These are phyloP conservation scores for Vitis vinifera DNA, from an alignment of 164 flowering plant species.

Conservation along the genomic window DNA sequence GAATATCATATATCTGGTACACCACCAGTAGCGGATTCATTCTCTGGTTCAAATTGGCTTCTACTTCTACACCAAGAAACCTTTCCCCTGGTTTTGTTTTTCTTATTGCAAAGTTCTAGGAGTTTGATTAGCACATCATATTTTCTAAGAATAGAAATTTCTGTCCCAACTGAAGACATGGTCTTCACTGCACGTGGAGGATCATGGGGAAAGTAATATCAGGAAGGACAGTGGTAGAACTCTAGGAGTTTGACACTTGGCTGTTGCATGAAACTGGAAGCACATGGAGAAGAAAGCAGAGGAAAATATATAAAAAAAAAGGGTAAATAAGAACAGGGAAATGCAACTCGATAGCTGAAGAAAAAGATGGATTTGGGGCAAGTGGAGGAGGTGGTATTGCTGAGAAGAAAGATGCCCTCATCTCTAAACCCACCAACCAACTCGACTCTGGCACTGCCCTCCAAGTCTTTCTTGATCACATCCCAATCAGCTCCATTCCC, in stretches of 20 bases:
- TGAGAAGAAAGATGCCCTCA: constrained; percentile 2
- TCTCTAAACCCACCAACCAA: background rate
- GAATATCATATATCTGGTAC: no score
- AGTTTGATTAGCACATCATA: no score
- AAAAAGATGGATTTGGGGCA: constrained; percentile 11
- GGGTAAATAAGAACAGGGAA: background rate
- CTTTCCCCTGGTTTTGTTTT: no score
- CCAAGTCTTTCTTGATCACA: constrained; percentile 35
- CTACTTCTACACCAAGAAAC: no score
- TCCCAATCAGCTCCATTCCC: constrained; percentile 38
- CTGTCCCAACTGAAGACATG: no score
- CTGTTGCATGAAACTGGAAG: background rate
- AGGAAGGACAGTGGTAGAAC: background rate
- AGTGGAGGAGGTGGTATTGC: constrained; percentile 5
- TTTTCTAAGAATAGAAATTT: no score
- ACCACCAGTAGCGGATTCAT: no score
- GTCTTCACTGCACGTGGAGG: background rate
- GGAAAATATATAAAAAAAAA: background rate
- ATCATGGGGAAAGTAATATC: background rate
- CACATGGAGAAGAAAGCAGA: background rate
- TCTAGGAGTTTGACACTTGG: background rate
- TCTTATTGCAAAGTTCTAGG: no score
- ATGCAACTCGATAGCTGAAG: background rate
- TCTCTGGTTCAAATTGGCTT: no score
- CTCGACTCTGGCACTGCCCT: constrained; percentile 30